Base-by-base conservation (phyloP, 805 yeast species). In the Torulaspora quercuum region DNA sequence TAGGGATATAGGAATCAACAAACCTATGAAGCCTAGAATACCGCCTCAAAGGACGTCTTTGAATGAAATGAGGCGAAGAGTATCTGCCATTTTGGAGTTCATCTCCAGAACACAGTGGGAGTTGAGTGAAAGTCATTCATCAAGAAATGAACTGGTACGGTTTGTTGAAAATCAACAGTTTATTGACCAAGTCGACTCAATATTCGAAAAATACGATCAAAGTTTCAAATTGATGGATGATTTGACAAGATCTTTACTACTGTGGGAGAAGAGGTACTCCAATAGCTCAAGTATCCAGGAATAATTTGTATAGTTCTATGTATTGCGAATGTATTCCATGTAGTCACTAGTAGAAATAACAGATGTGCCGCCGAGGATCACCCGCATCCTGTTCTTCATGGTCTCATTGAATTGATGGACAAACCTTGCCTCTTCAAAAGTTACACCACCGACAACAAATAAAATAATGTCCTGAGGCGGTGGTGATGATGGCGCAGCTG, bases 11-110 rank as follows among this genome's bases (percentile, higher is more conserved):
- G 72, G 73, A 21, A 72, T 78, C 26, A 77, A 73, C 44, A 84
- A 81, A 56, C 83, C 90, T 2, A 80, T 86, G 30, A 82, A 78
- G 49, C 96, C 97, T 9, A 75, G 95, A 38, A 67, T 78, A 28
- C 97, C 95, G 5, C 81, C 81, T 41, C 78, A 79, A 13, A 74
- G 86, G 37, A 75, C 84, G 3, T 75, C 88, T 3, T 61, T 89
- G 42, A 73, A 75, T 49, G 98, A 90, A 59, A 82, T 90, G 85
- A 75, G 88, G 39, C 78, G 86, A 53, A 73, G 98, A 41, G 83
- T 88, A 2, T 82, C 86, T 2, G 94, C 96, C 1, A 90, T 90
- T 13, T 65, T 90, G 50, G 97, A 92, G 62, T 92, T 89, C 71
- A 74, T 90, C 16, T 86, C 89, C 8, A 71, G 95, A 35, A 83